Evolutionary conservation across 345 rosid genomes (phyloP), one percentile per base, ranked within the genome.

Genomic region (Aurinia saxatilis): DNA sequence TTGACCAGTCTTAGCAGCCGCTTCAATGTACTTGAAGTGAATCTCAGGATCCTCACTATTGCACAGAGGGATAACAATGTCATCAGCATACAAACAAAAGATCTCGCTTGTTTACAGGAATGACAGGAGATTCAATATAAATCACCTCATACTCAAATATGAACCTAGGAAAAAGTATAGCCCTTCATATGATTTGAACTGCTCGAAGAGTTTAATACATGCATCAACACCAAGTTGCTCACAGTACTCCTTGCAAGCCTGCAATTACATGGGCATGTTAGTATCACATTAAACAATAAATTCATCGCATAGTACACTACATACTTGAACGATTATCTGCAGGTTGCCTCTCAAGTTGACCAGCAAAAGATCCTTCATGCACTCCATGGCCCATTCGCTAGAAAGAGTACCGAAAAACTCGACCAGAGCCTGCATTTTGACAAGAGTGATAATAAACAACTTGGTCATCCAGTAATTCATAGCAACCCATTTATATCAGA

Each of bases 381-480:
- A 95, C 77, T 95, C 99, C 77, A 95, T 73, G 63, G 96, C 99
- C 99, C 99, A 95, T 51, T 95, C 99, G 47, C 88, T 80, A 34
- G 99, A 95, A 48, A 95, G 95, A 63, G 97, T 88, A 34, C 99
- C 99, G 40, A 95, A 87, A 75, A 95, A 95, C 77, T 95, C 99
- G 21, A 95, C 99, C 56, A 95, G 93, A 5, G 96, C 82, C 99
- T 90, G 84, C 60, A 76, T 60, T 49, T 55, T 42, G 48, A 14
- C 47, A 5, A 63, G 46, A 49, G 69, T 38, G 14, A 14, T 55
- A 56, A 40, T 37, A n/a, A 63, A 42, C 37, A 63, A 18, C 45
- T 57, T 40, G 14, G 31, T 36, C 55, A 53, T 64, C 44, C 7
- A 60, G 16, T 10, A 29, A 11, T 33, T 60, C 7, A 27, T 8